Evolutionary conservation across 1,284 basidiomycete genomes (phyloP).

Genomic region (Ganoderma sp.): DNA sequence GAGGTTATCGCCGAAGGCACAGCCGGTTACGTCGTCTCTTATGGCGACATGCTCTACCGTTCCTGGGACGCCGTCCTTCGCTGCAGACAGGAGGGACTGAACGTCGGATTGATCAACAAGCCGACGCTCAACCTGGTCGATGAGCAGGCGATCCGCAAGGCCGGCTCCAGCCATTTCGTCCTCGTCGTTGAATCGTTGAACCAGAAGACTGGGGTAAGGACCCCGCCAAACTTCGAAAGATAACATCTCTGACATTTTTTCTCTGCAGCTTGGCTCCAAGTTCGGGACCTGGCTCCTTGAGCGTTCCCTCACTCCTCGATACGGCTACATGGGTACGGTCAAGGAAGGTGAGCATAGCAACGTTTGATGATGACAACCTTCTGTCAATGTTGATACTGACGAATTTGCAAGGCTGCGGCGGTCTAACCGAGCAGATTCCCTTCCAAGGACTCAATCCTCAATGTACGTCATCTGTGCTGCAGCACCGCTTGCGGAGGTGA

Average conservation of each 20-base stretch:
- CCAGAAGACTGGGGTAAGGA: constrained; percentile 80
- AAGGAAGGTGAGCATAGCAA: constrained; percentile 60
- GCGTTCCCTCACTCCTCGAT: constrained; percentile 78
- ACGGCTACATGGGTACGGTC: constrained; percentile 78
- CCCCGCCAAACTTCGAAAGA: neutral
- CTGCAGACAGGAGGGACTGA: constrained; percentile 69
- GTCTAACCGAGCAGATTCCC: constrained; percentile 82
- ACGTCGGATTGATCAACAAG: constrained; percentile 87
- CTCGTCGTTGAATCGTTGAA: constrained; percentile 86
- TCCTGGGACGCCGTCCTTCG: constrained; percentile 80
- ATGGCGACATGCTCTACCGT: constrained; percentile 84
- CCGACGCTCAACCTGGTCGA: constrained; percentile 82
- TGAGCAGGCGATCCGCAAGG: constrained; percentile 73
- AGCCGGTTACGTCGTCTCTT: constrained; percentile 79
- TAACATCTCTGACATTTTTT: neutral
- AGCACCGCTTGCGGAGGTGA: neutral
- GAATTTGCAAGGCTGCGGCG: constrained; percentile 63
- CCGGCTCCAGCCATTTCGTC: constrained; percentile 76
- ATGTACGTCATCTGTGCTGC: constrained; percentile 50
- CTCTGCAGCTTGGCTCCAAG: constrained; percentile 71
- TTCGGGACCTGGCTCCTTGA: constrained; percentile 86
- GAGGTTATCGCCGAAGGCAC: constrained; percentile 74
- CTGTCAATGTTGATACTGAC: constrained; percentile 13
- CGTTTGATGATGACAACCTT: neutral
- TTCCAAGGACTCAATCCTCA: constrained; percentile 76